phyloP scores from a whole-genome alignment of 352 stramenopile species.

The Globisporangium apiculatum region DNA sequence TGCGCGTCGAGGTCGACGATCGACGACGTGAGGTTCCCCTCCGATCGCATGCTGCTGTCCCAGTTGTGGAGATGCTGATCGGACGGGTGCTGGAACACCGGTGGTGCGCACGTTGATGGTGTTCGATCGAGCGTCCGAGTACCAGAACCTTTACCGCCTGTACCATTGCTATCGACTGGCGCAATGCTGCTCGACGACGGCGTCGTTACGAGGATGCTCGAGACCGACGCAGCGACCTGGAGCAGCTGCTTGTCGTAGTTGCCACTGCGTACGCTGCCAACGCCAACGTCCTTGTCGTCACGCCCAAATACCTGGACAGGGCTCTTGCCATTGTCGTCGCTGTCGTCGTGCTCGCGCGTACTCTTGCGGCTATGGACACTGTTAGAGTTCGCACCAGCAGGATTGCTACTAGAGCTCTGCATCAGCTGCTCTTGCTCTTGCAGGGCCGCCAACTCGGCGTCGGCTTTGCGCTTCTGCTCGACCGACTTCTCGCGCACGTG shows the following conservation, averaged over 20 bases:
- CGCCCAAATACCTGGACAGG: slow-evolving; percentile 8
- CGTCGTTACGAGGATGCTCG: slow-evolving; percentile 16
- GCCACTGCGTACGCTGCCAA: slow-evolving; percentile 4
- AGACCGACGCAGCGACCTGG: slow-evolving; percentile 11
- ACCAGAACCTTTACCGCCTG: no score
- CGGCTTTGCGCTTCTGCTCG: slow-evolving; percentile 26
- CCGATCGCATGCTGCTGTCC: slow-evolving; percentile 9
- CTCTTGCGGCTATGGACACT: not conserved
- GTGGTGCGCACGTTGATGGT: not conserved
- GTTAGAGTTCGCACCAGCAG: not conserved
- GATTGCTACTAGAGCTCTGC: no score
- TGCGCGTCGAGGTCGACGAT: slow-evolving; percentile 9
- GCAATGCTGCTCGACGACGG: slow-evolving; percentile 6
- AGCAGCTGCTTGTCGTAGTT: slow-evolving; percentile 13
- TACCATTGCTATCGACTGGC: not conserved
- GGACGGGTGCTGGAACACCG: not conserved
- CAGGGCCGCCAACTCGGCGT: slow-evolving; percentile 5
- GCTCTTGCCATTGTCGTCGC: slow-evolving; percentile 10
- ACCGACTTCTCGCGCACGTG: slow-evolving; percentile 65
- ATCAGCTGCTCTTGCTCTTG: slow-evolving; percentile 11
- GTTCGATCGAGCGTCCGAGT: no score
- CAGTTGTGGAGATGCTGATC: slow-evolving; percentile 9
- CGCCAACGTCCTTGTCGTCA: slow-evolving; percentile 5
- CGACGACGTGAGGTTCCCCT: slow-evolving; percentile 9
- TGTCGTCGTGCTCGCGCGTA: slow-evolving; percentile 1